Evolutionary conservation across 441 rosid genomes (phyloP).

Genomic region (Cnidoscolus chayamansa): DNA sequence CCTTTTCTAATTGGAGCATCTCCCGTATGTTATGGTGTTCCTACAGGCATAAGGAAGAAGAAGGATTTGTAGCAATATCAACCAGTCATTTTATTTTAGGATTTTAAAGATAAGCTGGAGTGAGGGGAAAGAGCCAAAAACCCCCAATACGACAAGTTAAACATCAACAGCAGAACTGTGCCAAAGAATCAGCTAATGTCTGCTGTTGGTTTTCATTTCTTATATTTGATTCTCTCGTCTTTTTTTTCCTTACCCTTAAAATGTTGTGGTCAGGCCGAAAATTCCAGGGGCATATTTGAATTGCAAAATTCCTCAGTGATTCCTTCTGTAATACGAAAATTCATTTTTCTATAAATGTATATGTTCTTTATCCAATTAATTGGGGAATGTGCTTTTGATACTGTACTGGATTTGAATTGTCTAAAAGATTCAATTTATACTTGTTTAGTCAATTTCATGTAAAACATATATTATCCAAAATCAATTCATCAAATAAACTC

Average conservation of each 20-base stretch:
- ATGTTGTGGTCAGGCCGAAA: too few relatives aligned
- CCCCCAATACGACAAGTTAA: neutral
- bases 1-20: conserved; percentile 85
- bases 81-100: neutral
- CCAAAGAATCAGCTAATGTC: conserved; percentile 1
- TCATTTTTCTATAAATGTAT: neutral
- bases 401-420: neutral
- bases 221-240: neutral
- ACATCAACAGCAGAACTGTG: neutral
- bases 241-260: too few relatives aligned
- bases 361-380: neutral
- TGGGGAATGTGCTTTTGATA: neutral
- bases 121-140: too few relatives aligned
- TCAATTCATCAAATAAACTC: too few relatives aligned
- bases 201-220: neutral
- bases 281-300: neutral
- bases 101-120: neutral
- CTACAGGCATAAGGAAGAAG: conserved; percentile 71
- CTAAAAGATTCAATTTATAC: neutral
- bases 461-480: too few relatives aligned
- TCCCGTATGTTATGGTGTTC: conserved; percentile 94
- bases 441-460: too few relatives aligned
- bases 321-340: neutral
- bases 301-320: neutral
- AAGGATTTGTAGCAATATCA: conserved; percentile 30